Conservation (phyloP, 495 filamentous ascomycete genomes). For the Aspergillus haitiensis region DNA sequence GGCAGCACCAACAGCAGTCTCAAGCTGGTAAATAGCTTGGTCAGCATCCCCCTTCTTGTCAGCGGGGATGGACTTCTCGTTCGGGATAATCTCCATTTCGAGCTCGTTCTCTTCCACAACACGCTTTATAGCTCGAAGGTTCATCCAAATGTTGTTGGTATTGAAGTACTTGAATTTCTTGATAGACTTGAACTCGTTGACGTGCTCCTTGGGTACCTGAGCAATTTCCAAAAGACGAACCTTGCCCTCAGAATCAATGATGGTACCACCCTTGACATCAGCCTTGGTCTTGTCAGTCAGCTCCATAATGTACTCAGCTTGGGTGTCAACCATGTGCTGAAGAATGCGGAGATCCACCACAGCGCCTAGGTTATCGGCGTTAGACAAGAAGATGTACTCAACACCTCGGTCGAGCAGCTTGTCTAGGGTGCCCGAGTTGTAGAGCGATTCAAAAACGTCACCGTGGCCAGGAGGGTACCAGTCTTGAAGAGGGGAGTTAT, state of each 20-base stretch:
- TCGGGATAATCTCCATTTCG: constrained; percentile 99
- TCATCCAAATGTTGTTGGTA: constrained; percentile 99
- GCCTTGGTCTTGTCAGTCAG: constrained; percentile 99
- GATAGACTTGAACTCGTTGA: constrained; percentile 99
- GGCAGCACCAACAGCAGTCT: constrained; percentile 97
- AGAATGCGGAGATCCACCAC: constrained; percentile 97
- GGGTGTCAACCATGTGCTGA: constrained; percentile 97
- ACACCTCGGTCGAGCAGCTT: constrained; percentile 91
- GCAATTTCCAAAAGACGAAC: constrained; percentile 97
- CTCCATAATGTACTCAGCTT: constrained; percentile 99
- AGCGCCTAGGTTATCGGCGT: constrained; percentile 97
- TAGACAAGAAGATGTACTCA: constrained; percentile 98
- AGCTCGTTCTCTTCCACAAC: constrained; percentile 98
- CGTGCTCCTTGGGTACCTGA: constrained; percentile 99
- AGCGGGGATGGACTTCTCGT: constrained; percentile 95
- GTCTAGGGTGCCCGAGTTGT: constrained; percentile 98
- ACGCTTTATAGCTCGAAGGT: constrained; percentile 94
- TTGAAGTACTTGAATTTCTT: constrained; percentile 99
- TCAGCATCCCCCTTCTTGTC: constrained; percentile 99
- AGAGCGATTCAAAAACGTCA: constrained; percentile 99
- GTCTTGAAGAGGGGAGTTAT: constrained; percentile 84
- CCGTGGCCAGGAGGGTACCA: constrained; percentile 99
- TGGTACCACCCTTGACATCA: constrained; percentile 99
- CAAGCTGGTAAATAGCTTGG: constrained; percentile 93
- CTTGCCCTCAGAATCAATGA: constrained; percentile 98